A percentile compares a stretch with the other conserved stretches of the same genome.
Evolutionary conservation across 78 protist genomes (phyloP).

Genomic region (Speleostelium caveatum): DNA sequence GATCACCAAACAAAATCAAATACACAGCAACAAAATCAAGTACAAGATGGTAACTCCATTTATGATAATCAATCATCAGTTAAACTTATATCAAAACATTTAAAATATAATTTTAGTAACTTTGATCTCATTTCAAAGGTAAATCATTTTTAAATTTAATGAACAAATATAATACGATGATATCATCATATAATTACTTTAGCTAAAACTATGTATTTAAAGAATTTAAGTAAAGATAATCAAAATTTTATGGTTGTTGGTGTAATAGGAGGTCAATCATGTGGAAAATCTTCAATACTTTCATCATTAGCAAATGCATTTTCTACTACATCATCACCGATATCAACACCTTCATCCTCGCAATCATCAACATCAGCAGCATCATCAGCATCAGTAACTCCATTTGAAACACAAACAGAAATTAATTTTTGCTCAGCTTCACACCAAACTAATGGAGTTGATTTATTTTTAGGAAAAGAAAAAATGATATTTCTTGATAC

Average conservation of each 20-base stretch:
- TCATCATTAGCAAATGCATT: constrained; percentile 27
- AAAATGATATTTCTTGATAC: constrained; percentile 60
- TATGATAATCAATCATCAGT: too few species aligned
- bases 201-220: too few species aligned
- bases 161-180: too few species aligned
- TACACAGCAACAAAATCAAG: too few species aligned
- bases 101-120: constrained; percentile 12
- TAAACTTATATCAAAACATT: constrained; percentile 16
- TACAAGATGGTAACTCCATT: too few species aligned
- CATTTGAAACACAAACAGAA: constrained; percentile 55
- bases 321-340: background rate
- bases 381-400: background rate
- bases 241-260: constrained; percentile 50
- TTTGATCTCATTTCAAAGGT: background rate
- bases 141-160: too few species aligned
- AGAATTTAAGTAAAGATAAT: constrained; percentile 10
- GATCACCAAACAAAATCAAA: too few species aligned
- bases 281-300: constrained; percentile 59
- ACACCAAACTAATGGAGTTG: constrained; percentile 65
- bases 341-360: constrained; percentile 3
- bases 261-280: constrained; percentile 56
- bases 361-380: background rate
- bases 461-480: constrained; percentile 32
- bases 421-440: constrained; percentile 43
- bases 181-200: too few species aligned